These are phyloP conservation scores for Blastomyces percursus DNA, from an alignment of 2,329 filamentous ascomycete species.

Conservation along the genomic window DNA sequence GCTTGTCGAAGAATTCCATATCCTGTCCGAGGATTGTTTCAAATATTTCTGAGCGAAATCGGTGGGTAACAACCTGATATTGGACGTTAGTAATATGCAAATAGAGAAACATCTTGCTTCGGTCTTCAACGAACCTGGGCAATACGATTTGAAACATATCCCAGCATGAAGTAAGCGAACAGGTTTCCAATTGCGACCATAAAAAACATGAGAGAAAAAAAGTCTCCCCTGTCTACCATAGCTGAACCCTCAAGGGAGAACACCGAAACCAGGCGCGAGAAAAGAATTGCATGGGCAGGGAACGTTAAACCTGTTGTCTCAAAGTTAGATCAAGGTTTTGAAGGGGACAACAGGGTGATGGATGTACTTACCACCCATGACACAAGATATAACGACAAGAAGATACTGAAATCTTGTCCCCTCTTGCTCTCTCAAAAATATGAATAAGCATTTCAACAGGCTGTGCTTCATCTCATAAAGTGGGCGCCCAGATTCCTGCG, in stretches of 20 bases:
- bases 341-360: slow-evolving; percentile 22
- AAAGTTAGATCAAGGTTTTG: slow-evolving; percentile 14
- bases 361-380: slow-evolving; percentile 2
- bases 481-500: neutral
- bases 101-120: neutral
- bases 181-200: slow-evolving; percentile 32
- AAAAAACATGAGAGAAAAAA: slow-evolving; percentile 40
- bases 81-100: neutral
- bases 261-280: slow-evolving; percentile 18
- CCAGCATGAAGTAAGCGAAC: slow-evolving; percentile 26
- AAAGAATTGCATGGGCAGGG: slow-evolving; percentile 38
- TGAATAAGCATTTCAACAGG: slow-evolving; percentile 2
- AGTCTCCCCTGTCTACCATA: slow-evolving; percentile 27
- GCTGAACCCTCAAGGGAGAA: slow-evolving; percentile 16
- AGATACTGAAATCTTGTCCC: slow-evolving; percentile 1
- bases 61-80: slow-evolving; percentile 13
- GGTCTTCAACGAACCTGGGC: slow-evolving; percentile 15
- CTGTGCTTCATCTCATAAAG: neutral
- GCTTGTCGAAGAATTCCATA: slow-evolving; percentile 21
- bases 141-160: slow-evolving; percentile 19
- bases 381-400: slow-evolving; percentile 1
- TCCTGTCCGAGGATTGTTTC: slow-evolving; percentile 20
- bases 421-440: slow-evolving; percentile 6
- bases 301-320: slow-evolving; percentile 30
- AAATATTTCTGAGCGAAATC: slow-evolving; percentile 18